These are phyloP conservation scores for Amaranthus palmeri DNA, from an alignment of 148 eudicot genomes.

Conservation along the genomic window DNA sequence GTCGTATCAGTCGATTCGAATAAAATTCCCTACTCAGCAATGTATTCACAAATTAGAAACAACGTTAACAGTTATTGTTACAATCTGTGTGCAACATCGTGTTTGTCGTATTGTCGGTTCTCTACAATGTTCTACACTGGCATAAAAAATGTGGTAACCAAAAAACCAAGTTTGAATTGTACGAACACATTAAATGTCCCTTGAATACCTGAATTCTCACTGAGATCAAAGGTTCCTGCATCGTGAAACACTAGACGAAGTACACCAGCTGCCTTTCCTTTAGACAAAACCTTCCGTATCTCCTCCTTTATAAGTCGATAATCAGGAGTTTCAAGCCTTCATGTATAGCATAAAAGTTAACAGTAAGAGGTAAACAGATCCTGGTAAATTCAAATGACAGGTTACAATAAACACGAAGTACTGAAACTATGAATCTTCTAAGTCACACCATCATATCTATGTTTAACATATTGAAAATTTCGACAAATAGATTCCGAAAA, in stretches of 20 bases:
- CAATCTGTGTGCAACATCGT: too few relatives aligned
- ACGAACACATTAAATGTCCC: neutral
- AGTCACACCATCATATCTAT: neutral
- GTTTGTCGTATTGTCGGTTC: neutral
- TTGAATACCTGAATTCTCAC: conserved; percentile 59
- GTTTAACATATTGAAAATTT: neutral
- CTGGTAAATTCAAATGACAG: neutral
- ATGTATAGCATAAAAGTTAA: conserved; percentile 7
- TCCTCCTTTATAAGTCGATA: conserved; percentile 49
- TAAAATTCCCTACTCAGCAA: too few relatives aligned
- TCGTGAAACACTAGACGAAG: conserved; percentile 98
- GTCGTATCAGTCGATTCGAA: too few relatives aligned
- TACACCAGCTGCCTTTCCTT: conserved; percentile 88
- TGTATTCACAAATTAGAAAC: too few relatives aligned
- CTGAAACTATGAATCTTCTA: neutral
- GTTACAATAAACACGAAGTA: neutral
- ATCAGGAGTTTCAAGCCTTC: conserved; percentile 38
- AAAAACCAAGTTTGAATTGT: neutral
- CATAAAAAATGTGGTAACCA: neutral
- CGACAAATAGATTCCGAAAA: neutral
- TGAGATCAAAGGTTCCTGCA: conserved; percentile 81
- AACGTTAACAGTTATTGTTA: too few relatives aligned
- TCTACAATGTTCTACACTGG: neutral
- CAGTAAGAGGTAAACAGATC: neutral
- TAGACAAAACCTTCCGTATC: conserved; percentile 67